Conservation (phyloP, 83 land plant species). For the Picea mariana region DNA sequence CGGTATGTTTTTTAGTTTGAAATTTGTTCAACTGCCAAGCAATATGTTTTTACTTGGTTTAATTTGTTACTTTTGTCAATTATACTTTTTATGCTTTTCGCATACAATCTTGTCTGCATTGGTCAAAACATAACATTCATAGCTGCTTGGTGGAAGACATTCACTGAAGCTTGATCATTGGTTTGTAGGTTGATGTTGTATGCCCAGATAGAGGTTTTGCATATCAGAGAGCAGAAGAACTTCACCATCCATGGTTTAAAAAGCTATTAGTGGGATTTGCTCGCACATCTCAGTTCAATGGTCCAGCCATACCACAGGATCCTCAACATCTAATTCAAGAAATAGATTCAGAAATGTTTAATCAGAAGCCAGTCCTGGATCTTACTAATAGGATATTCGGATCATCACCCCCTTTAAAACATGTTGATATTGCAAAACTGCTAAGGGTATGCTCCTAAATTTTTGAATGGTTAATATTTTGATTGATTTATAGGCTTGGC, state of each 20-base stretch:
- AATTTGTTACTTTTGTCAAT: not conserved
- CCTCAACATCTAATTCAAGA: too few relatives aligned
- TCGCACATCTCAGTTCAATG: not conserved
- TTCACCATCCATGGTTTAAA: slow-evolving; percentile 84
- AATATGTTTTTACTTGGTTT: not conserved
- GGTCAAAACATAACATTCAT: too few relatives aligned
- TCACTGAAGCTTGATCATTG: too few relatives aligned
- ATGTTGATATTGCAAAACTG: slow-evolving; percentile 94
- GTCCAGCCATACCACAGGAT: too few relatives aligned
- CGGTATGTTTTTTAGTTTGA: slow-evolving; percentile 46
- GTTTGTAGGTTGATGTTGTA: too few relatives aligned
- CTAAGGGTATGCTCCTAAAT: slow-evolving; percentile 57
- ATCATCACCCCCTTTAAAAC: slow-evolving; percentile 51
- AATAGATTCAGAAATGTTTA: slow-evolving; percentile 51
- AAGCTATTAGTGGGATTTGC: slow-evolving; percentile 74
- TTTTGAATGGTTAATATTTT: not conserved
- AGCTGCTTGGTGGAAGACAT: too few relatives aligned
- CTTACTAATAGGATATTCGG: too few relatives aligned
- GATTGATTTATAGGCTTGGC: too few relatives aligned
- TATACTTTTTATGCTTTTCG: too few relatives aligned
- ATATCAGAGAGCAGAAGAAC: slow-evolving; percentile 60
- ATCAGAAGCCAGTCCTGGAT: too few relatives aligned
- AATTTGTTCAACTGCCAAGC: not conserved
- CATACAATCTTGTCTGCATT: too few relatives aligned
- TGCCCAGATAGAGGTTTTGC: slow-evolving; percentile 46